Percentiles rank a stretch among this genome's conserved stretches.
These are phyloP conservation scores for Saposhnikovia divaricata DNA, from an alignment of 129 eudicot species.

Conservation along the genomic window DNA sequence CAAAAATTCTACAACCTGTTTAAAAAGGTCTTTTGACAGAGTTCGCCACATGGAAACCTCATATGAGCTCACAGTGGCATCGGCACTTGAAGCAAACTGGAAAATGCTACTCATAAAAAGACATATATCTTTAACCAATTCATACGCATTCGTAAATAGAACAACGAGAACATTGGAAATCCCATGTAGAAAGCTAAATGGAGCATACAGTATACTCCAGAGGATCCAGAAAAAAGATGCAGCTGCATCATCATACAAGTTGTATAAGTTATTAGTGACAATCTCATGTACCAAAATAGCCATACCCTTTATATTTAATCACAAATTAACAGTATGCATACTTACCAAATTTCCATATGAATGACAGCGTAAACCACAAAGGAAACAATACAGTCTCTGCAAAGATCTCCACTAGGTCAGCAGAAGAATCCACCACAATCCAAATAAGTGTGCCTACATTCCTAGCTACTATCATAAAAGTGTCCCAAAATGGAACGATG, in stretches of 20 bases:
- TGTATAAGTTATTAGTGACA: conserved; percentile 10
- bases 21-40: conserved; percentile 87
- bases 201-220: conserved; percentile 55
- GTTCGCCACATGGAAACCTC: conserved; percentile 87
- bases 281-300: not conserved
- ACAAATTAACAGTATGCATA: not conserved
- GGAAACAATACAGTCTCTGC: conserved; percentile 56
- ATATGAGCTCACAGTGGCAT: conserved; percentile 47
- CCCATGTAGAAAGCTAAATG: conserved; percentile 49
- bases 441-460: conserved; percentile 44
- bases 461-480: conserved; percentile 29
- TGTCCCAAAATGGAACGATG: conserved; percentile 54
- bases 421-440: conserved; percentile 43
- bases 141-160: conserved; percentile 31
- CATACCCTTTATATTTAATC: not conserved
- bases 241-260: conserved; percentile 40
- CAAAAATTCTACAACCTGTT: conserved; percentile 38
- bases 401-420: conserved; percentile 40
- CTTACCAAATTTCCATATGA: conserved; percentile 62
- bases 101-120: conserved; percentile 40
- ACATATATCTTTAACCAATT: conserved; percentile 40
- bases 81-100: conserved; percentile 48
- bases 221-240: conserved; percentile 47
- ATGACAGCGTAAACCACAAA: conserved; percentile 46
- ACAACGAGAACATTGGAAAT: conserved; percentile 34